Conservation (phyloP, 257 asterid genomes). For the Nicotiana attenuata region DNA sequence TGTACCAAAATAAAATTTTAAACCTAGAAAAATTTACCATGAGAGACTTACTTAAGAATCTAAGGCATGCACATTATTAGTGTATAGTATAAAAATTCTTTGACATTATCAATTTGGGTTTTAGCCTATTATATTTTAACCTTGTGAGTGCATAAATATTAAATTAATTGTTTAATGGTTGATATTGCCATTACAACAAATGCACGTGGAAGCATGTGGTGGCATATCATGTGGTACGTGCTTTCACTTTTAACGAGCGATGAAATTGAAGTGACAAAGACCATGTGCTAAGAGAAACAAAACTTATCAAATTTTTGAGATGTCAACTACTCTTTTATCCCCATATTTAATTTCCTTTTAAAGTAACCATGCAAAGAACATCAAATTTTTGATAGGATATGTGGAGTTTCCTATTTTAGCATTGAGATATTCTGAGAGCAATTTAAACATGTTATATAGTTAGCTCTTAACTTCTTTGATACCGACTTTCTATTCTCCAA, state of each 20-base stretch:
- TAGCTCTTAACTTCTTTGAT: not conserved
- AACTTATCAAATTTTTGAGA: not conserved
- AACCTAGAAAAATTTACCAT: too few relatives aligned
- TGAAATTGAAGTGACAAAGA: not conserved
- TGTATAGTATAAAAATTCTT: too few relatives aligned
- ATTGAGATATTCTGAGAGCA: not conserved
- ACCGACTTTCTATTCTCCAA: not conserved
- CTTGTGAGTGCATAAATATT: too few relatives aligned
- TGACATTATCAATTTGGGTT: too few relatives aligned
- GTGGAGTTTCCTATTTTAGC: not conserved
- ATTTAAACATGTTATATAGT: not conserved
- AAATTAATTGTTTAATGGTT: too few relatives aligned
- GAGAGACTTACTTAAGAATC: too few relatives aligned
- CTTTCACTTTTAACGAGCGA: not conserved
- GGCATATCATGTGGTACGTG: not conserved
- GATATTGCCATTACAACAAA: not conserved
- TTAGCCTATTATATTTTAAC: too few relatives aligned
- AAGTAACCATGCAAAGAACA: not conserved
- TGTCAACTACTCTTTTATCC: conserved; percentile 2
- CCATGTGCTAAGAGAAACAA: not conserved
- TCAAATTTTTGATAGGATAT: conserved; percentile 2
- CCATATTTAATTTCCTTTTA: not conserved
- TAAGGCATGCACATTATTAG: too few relatives aligned
- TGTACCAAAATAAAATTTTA: too few relatives aligned
- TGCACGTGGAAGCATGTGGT: not conserved